Evolutionary conservation across 129 eudicot species (phyloP).

Genomic region (Calendula officinalis): DNA sequence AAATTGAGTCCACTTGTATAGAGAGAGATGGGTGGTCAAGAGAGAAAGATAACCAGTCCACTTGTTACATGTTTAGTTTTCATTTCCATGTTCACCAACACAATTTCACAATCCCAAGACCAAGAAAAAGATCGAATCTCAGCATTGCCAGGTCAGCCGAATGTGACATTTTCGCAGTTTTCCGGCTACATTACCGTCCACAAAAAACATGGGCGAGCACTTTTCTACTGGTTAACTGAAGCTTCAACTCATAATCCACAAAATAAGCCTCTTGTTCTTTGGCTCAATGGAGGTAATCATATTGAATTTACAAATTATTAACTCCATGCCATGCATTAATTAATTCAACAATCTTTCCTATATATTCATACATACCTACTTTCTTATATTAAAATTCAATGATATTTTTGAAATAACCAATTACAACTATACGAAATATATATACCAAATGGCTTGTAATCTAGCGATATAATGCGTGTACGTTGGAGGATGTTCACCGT

Average conservation of each 20-base stretch:
- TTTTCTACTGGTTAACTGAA: conserved; percentile 88
- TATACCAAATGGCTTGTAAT: too few relatives aligned
- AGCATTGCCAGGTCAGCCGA: conserved; percentile 78
- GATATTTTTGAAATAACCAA: too few relatives aligned
- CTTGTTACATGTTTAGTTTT: conserved; percentile 24
- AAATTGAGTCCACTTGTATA: too few relatives aligned
- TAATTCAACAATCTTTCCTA: background rate
- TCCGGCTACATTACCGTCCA: conserved; percentile 85
- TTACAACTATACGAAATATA: too few relatives aligned
- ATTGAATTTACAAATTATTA: background rate
- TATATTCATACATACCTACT: too few relatives aligned
- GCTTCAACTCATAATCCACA: conserved; percentile 43
- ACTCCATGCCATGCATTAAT: conserved; percentile 5
- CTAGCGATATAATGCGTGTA: background rate
- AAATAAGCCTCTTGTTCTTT: conserved; percentile 75
- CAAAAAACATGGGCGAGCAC: conserved; percentile 62
- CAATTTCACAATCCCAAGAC: conserved; percentile 25
- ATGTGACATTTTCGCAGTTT: conserved; percentile 67
- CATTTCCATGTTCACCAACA: conserved; percentile 20
- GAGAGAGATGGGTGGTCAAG: conserved; percentile 10
- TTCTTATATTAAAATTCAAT: too few relatives aligned
- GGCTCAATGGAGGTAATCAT: conserved; percentile 95
- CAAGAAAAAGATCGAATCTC: conserved; percentile 63
- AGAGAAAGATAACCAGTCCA: conserved; percentile 20
- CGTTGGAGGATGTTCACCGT: too few relatives aligned